A percentile compares a stretch with the other conserved stretches of the same genome.
Evolutionary conservation across 2,329 filamentous ascomycete genomes (phyloP).

Genomic region (Biscogniauxia mediterranea): DNA sequence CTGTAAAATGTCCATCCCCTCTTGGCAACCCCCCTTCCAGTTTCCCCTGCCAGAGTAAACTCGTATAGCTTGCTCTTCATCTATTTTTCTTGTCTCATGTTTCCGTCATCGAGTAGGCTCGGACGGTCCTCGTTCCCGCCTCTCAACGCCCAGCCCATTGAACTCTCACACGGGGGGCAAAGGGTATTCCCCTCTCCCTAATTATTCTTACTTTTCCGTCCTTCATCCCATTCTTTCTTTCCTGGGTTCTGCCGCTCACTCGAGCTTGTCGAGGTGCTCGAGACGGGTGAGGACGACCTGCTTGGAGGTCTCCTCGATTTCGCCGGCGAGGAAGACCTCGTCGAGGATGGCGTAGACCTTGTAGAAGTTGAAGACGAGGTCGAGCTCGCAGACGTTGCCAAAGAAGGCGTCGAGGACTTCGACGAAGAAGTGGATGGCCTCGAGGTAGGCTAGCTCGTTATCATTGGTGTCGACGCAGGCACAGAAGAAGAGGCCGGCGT

Average conservation of each 20-base stretch:
- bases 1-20: neutral
- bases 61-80: neutral
- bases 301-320: slow-evolving; percentile 98
- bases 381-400: slow-evolving; percentile 97
- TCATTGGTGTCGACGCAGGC: slow-evolving; percentile 98
- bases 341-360: slow-evolving; percentile 97
- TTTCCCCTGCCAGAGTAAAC: neutral
- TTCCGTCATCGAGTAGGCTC: neutral
- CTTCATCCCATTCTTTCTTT: slow-evolving; percentile 1
- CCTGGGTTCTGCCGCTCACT: slow-evolving; percentile 47
- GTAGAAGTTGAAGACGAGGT: slow-evolving; percentile 80
- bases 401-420: slow-evolving; percentile 99
- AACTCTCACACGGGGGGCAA: neutral
- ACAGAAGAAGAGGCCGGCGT: slow-evolving; percentile 98
- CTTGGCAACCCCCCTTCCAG: neutral
- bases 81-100: neutral
- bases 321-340: slow-evolving; percentile 94
- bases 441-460: slow-evolving; percentile 94
- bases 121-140: too few species aligned
- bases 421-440: slow-evolving; percentile 99
- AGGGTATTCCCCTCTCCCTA: neutral
- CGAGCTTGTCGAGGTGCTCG: slow-evolving; percentile 94
- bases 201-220: too few species aligned
- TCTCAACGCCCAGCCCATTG: too few species aligned
- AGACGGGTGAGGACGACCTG: slow-evolving; percentile 92